Evolutionary conservation across 805 yeast species (phyloP).

Genomic region (Hermanozyma aechmeae): DNA sequence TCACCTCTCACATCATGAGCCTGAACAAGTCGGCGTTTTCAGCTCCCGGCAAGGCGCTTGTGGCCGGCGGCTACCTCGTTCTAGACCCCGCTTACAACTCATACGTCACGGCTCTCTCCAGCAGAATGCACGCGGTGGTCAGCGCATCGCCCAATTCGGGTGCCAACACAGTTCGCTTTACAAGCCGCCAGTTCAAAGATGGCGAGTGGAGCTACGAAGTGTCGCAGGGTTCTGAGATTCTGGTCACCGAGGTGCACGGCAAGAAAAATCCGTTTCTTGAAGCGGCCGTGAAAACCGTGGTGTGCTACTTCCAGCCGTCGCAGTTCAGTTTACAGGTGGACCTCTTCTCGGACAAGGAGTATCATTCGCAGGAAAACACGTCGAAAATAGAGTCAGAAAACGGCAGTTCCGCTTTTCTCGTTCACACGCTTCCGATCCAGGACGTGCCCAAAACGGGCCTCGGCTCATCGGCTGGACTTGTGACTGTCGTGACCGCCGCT

Average conservation of each 20-base stretch:
- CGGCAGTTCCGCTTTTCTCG: constrained; percentile 39
- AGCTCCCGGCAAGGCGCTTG: constrained; percentile 91
- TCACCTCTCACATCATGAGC: too few relatives aligned
- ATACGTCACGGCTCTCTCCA: constrained; percentile 77
- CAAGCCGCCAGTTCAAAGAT: constrained; percentile 65
- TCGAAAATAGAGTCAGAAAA: constrained; percentile 21
- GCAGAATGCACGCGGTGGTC: constrained; percentile 78
- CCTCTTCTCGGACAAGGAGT: constrained; percentile 79
- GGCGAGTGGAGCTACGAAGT: constrained; percentile 59
- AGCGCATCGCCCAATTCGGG: constrained; percentile 2
- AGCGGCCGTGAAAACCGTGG: constrained; percentile 47
- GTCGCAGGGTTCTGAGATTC: too few relatives aligned
- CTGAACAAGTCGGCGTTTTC: too few relatives aligned
- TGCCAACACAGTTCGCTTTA: too few relatives aligned
- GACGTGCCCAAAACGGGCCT: constrained; percentile 88
- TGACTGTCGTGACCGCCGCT: constrained; percentile 69
- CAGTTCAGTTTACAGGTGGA: constrained; percentile 41
- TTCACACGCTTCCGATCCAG: constrained; percentile 50
- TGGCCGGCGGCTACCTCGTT: constrained; percentile 94
- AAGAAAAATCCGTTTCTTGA: constrained; percentile 65
- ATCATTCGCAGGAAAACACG: constrained; percentile 66
- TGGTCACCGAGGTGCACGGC: constrained; percentile 21
- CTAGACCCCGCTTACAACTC: constrained; percentile 68
- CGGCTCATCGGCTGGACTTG: constrained; percentile 94
- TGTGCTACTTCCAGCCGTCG: constrained; percentile 36